A percentile compares a stretch with the other conserved stretches of the same genome.
Conservation (phyloP, 768 basidiomycete genomes). For the Suillus subalutaceus region DNA sequence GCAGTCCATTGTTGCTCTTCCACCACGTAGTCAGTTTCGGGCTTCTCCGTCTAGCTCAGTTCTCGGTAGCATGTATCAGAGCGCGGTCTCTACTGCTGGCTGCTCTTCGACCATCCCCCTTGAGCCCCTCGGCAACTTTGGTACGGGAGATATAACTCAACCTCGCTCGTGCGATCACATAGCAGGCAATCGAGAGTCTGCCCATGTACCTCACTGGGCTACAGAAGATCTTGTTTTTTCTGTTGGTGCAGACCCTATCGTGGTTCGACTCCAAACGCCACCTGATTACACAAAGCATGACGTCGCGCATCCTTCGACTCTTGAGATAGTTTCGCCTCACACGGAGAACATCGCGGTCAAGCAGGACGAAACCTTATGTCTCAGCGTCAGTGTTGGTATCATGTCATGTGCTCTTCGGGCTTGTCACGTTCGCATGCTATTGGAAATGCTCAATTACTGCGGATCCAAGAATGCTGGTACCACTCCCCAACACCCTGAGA, state of each 20-base stretch:
- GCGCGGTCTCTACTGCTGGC: constrained; percentile 53
- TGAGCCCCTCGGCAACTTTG: constrained; percentile 6
- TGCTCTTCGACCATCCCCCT: constrained; percentile 2
- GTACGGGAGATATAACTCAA: constrained; percentile 8
- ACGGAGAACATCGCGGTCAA: background rate
- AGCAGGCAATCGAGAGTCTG: constrained; percentile 10
- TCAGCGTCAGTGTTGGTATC: constrained; percentile 50
- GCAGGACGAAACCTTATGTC: constrained; percentile 36
- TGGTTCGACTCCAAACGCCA: constrained; percentile 56
- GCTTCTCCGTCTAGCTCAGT: constrained; percentile 50
- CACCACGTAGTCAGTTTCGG: constrained; percentile 38
- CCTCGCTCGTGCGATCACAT: background rate
- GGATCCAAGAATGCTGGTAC: constrained; percentile 15
- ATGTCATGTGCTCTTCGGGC: constrained; percentile 60
- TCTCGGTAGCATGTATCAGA: constrained; percentile 77
- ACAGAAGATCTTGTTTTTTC: constrained; percentile 57
- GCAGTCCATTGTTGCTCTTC: constrained; percentile 70
- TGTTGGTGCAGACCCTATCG: constrained; percentile 63
- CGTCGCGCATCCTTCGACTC: constrained; percentile 9
- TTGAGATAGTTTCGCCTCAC: constrained; percentile 13
- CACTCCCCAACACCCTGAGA: constrained; percentile 17
- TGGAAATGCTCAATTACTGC: constrained; percentile 43
- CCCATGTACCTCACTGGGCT: constrained; percentile 5
- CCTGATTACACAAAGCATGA: constrained; percentile 23
- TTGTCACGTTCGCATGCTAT: constrained; percentile 54